A percentile compares a stretch with the other conserved stretches of the same genome.
Evolutionary conservation across 1,139 yeast genomes (phyloP).

Genomic region (Pichiaceae sp.): DNA sequence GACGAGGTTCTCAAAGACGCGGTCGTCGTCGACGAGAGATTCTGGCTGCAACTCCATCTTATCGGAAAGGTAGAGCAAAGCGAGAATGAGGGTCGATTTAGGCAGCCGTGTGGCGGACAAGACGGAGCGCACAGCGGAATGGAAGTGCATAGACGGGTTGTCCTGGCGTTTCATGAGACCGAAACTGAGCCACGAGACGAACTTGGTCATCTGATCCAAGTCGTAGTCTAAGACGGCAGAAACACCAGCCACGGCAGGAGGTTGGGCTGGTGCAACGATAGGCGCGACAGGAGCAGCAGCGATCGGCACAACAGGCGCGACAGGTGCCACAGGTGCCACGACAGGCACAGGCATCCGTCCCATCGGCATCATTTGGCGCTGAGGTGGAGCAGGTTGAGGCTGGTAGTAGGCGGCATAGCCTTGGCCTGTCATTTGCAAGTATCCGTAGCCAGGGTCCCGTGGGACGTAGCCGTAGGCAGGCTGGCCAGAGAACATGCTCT

Average conservation of each 20-base stretch:
- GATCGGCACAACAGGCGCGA: not conserved
- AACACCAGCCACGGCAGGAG: slow-evolving; percentile 46
- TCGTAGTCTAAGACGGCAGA: slow-evolving; percentile 73
- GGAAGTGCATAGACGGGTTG: slow-evolving; percentile 47
- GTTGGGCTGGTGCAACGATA: not conserved
- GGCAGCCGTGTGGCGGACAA: slow-evolving; percentile 88
- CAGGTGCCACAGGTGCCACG: too few relatives aligned
- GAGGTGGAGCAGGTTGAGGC: not conserved
- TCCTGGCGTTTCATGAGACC: slow-evolving; percentile 25
- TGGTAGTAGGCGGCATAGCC: not conserved
- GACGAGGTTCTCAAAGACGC: slow-evolving; percentile 56
- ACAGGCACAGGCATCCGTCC: too few relatives aligned
- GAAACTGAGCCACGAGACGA: slow-evolving; percentile 30
- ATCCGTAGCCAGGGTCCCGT: not conserved
- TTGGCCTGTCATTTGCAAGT: not conserved
- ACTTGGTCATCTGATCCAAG: slow-evolving; percentile 66
- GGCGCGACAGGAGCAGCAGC: not conserved
- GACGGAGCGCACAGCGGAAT: slow-evolving; percentile 55
- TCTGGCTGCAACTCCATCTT: slow-evolving; percentile 24
- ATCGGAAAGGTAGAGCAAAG: slow-evolving; percentile 63
- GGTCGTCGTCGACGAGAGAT: slow-evolving; percentile 26
- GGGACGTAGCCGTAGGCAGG: too few relatives aligned
- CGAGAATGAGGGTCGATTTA: slow-evolving; percentile 66
- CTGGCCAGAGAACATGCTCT: not conserved
- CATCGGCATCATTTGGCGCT: too few relatives aligned